Conservation (phyloP, 805 yeast genomes). For the Nakazawaea sp. region DNA sequence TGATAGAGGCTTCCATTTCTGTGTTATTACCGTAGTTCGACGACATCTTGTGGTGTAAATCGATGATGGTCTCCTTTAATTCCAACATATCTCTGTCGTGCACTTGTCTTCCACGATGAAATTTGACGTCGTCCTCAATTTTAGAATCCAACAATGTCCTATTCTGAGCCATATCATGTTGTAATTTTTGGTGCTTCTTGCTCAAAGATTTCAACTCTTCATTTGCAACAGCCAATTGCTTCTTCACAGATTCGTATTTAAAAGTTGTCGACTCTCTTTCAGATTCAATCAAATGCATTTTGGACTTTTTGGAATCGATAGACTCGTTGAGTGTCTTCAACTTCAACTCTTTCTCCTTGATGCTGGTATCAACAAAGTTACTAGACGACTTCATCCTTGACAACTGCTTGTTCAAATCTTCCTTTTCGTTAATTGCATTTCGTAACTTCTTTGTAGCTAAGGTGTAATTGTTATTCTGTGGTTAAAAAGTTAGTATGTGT, state of each 20-base stretch:
- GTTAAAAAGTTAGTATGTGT: slow-evolving; percentile 6
- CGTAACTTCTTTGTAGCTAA: slow-evolving; percentile 29
- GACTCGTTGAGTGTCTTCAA: slow-evolving; percentile 21
- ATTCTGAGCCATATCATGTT: slow-evolving; percentile 38
- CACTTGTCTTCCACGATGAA: slow-evolving; percentile 37
- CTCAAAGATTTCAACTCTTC: slow-evolving; percentile 19
- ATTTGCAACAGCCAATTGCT: slow-evolving; percentile 18
- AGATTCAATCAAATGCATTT: slow-evolving; percentile 12
- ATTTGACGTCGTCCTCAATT: slow-evolving; percentile 33
- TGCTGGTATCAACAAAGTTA: slow-evolving; percentile 25
- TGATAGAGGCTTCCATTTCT: slow-evolving; percentile 19
- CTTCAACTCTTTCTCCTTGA: slow-evolving; percentile 29
- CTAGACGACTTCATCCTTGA: slow-evolving; percentile 28
- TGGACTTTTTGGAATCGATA: slow-evolving; percentile 18
- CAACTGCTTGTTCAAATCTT: slow-evolving; percentile 32
- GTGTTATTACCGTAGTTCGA: slow-evolving; percentile 20
- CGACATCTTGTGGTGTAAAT: slow-evolving; percentile 21
- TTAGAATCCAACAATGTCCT: slow-evolving; percentile 33
- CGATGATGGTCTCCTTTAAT: slow-evolving; percentile 23
- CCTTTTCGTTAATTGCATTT: slow-evolving; percentile 36
- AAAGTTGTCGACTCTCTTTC: slow-evolving; percentile 8
- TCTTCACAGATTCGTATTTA: slow-evolving; percentile 16
- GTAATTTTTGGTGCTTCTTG: slow-evolving; percentile 29
- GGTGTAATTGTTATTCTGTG: slow-evolving; percentile 15
- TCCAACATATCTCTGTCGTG: slow-evolving; percentile 32